These are phyloP conservation scores for Zymoseptoria crescenta DNA, from an alignment of 2,329 filamentous ascomycete species.

Conservation along the genomic window DNA sequence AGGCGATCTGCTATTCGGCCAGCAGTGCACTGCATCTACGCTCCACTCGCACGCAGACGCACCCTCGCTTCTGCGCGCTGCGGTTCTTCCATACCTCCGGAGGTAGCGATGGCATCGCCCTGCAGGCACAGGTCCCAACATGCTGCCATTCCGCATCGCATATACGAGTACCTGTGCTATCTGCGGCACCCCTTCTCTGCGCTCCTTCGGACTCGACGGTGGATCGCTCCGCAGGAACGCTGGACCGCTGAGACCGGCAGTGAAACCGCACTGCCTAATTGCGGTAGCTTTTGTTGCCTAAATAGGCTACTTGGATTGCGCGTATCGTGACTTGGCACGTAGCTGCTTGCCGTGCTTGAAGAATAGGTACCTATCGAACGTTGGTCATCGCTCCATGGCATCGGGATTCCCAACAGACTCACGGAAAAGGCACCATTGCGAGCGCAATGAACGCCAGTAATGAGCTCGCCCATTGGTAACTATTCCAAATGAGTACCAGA, in stretches of 20 bases:
- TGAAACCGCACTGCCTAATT: background rate
- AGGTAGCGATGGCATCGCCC: background rate
- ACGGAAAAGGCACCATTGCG: slow-evolving; percentile 40
- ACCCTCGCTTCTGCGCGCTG: background rate
- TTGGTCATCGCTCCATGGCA: slow-evolving; percentile 20
- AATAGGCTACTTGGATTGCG: slow-evolving; percentile 26
- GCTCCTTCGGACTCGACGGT: background rate
- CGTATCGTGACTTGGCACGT: slow-evolving; percentile 42
- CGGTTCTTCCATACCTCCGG: background rate
- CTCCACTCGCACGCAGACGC: background rate
- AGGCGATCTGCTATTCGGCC: background rate
- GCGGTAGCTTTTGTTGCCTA: slow-evolving; percentile 19
- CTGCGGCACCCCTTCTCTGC: slow-evolving; percentile 9
- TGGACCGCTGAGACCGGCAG: too few species aligned
- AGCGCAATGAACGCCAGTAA: slow-evolving; percentile 41
- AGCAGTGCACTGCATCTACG: background rate
- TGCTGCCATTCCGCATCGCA: background rate
- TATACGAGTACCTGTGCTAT: background rate
- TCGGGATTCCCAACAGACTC: slow-evolving; percentile 19
- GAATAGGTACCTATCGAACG: slow-evolving; percentile 36
- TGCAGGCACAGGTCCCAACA: background rate
- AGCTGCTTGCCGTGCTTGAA: slow-evolving; percentile 43
- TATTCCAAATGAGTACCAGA: slow-evolving; percentile 35
- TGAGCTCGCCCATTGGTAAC: slow-evolving; percentile 45
- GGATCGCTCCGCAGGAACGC: too few species aligned